Evolutionary conservation across 306 rosid species (phyloP), one percentile per base, ranked within the genome.

Genomic region (Comarum palustre): DNA sequence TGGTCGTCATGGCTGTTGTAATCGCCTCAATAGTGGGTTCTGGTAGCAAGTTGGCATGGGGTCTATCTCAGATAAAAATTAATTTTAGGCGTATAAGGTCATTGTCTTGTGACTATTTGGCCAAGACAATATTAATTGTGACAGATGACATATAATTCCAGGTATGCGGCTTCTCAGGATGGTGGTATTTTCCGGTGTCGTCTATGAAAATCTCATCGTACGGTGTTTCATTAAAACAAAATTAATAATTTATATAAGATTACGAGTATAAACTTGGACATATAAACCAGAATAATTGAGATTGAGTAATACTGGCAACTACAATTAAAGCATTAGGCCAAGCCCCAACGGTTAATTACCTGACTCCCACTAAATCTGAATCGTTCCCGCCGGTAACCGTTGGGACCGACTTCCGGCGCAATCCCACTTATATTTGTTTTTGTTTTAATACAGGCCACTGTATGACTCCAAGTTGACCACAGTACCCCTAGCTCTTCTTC

Each of bases 381-480:
- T 52, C 19, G 6, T 13, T 5, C 34, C 65, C 65, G 65, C 41
- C 65, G 65, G 65, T 29, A 8, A 54, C 1, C 31, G 31, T 22
- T 3, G 1, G 14, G 32, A 55, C 61, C 19, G 19, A 58, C 64
- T 2, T 5, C 42, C 66, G 41, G 3, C 22, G 41, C 41, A 31
- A 60, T 60, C 66, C 24, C 38, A 32, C 66, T 0, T 16, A 55
- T 17, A 58, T 20, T 24, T 57, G 63, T 11, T 24, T 58, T 58
- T 14, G 63, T 58, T 12, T 55, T 55, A 24, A 16, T 13, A 1
- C 4, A 45, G 19, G 66, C 15, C 42, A 41, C 63, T 50, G 54
- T 27, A 76, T 55, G 86, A 86, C 86, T 75, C 46, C 78, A 85
- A 73, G 85, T 85, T 88, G 90, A 84, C 83, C 83, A 58, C 76